These are phyloP conservation scores for Pholiota conissans DNA, from an alignment of 768 basidiomycete species.

Conservation along the genomic window DNA sequence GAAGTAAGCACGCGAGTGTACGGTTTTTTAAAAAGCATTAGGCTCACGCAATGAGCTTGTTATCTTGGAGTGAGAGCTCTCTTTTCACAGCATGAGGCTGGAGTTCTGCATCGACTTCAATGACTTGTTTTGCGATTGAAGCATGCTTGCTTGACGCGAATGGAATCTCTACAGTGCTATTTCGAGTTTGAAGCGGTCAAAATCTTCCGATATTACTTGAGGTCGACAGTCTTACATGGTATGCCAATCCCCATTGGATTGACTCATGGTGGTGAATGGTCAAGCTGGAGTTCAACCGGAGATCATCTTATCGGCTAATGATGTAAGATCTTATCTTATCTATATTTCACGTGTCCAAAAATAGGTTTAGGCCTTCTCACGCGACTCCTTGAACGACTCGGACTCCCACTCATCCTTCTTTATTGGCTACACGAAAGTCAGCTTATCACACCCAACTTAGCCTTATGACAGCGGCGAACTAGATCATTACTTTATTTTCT, in stretches of 20 bases:
- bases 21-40: no score
- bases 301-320: neutral
- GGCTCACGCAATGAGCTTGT: conserved; percentile 76
- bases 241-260: conserved; percentile 42
- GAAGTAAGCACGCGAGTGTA: neutral
- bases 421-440: no score
- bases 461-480: no score
- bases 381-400: no score
- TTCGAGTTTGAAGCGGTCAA: neutral
- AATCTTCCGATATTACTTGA: neutral
- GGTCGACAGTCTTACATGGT: conserved; percentile 41
- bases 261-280: conserved; percentile 9
- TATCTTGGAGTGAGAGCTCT: conserved; percentile 62
- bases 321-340: neutral
- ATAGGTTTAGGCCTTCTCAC: neutral
- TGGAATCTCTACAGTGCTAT: conserved; percentile 67
- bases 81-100: conserved; percentile 81
- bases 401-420: no score
- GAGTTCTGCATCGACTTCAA: conserved; percentile 85
- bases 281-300: neutral
- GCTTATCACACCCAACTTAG: no score
- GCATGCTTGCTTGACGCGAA: conserved; percentile 78
- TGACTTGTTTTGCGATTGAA: conserved; percentile 74
- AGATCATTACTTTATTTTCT: no score
- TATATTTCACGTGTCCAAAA: neutral